Percentiles rank a stretch among this genome's conserved stretches.
These are phyloP conservation scores for Trametes meyenii DNA, from an alignment of 768 basidiomycete species.

Conservation along the genomic window DNA sequence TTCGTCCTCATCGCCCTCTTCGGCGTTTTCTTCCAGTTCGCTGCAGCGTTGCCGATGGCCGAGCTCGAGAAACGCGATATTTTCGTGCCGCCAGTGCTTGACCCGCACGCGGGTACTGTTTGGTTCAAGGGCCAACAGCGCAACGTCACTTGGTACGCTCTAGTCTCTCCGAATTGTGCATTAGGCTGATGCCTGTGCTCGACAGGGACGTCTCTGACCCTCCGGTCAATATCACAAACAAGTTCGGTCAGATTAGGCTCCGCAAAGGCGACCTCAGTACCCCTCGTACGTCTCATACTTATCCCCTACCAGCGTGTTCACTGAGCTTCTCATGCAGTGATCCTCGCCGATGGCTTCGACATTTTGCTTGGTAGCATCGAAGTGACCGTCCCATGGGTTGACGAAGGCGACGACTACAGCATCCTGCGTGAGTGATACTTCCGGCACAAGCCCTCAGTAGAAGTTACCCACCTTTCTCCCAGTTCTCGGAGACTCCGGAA, in stretches of 20 bases:
- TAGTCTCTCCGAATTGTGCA: too few relatives aligned
- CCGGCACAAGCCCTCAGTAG: background rate
- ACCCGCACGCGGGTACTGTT: conserved; percentile 25
- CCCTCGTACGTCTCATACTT: conserved; percentile 27
- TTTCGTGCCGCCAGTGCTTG: conserved; percentile 21
- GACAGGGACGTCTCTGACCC: conserved; percentile 37
- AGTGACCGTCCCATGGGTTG: conserved; percentile 42
- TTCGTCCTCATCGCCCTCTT: conserved; percentile 14
- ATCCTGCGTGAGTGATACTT: conserved; percentile 42
- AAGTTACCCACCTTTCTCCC: background rate
- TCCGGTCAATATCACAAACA: conserved; percentile 44
- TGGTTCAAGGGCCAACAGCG: conserved; percentile 25
- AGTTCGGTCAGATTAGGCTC: conserved; percentile 21
- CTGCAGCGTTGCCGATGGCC: conserved; percentile 3
- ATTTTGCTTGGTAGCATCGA: conserved; percentile 38
- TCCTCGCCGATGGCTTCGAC: conserved; percentile 40
- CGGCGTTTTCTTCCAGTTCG: conserved; percentile 17
- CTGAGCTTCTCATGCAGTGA: conserved; percentile 25
- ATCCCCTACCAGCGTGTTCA: background rate
- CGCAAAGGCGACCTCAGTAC: conserved; percentile 31
- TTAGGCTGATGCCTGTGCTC: background rate
- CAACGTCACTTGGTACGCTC: conserved; percentile 29
- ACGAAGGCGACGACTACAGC: conserved; percentile 34
- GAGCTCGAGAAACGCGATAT: conserved; percentile 23
- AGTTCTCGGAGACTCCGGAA: conserved; percentile 55